Evolutionary conservation across 2,329 filamentous ascomycete species (phyloP).

Genomic region (Emergomyces pasteurianus): DNA sequence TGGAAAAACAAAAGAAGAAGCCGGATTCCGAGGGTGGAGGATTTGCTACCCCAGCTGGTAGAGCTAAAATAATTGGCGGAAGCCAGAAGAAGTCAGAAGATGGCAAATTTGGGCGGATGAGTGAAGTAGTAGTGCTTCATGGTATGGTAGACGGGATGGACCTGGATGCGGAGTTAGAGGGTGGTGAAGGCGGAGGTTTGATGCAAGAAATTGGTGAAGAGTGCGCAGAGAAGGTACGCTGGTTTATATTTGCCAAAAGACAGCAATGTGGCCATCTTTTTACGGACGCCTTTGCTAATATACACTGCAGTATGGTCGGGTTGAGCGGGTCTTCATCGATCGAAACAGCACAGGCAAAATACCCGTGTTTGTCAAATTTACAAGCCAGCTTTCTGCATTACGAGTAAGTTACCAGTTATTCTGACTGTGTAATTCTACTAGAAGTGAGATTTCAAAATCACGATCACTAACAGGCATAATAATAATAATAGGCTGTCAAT

Average conservation of each 20-base stretch:
- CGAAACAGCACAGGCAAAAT: slow-evolving; percentile 40
- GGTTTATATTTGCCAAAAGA: not conserved
- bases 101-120: slow-evolving; percentile 59
- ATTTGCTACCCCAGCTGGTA: slow-evolving; percentile 55
- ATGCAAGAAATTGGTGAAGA: slow-evolving; percentile 94
- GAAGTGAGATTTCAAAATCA: not conserved
- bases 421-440: not conserved
- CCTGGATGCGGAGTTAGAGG: slow-evolving; percentile 62
- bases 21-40: slow-evolving; percentile 69
- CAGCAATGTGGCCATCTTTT: slow-evolving; percentile 3
- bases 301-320: slow-evolving; percentile 56
- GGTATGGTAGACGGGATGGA: slow-evolving; percentile 84
- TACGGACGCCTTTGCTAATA: slow-evolving; percentile 1
- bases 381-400: slow-evolving; percentile 69
- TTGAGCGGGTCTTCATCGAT: slow-evolving; percentile 69
- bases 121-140: slow-evolving; percentile 66
- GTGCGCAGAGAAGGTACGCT: slow-evolving; percentile 61
- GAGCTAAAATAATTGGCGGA: slow-evolving; percentile 72
- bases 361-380: slow-evolving; percentile 89
- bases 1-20: slow-evolving; percentile 74
- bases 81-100: slow-evolving; percentile 42
- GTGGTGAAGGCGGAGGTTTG: slow-evolving; percentile 47
- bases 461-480: slow-evolving; percentile 7
- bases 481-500: slow-evolving; percentile 62
- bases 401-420: slow-evolving; percentile 46